These are phyloP conservation scores for Pyrenophora graminea DNA, from an alignment of 2,329 filamentous ascomycete genomes.

Conservation along the genomic window DNA sequence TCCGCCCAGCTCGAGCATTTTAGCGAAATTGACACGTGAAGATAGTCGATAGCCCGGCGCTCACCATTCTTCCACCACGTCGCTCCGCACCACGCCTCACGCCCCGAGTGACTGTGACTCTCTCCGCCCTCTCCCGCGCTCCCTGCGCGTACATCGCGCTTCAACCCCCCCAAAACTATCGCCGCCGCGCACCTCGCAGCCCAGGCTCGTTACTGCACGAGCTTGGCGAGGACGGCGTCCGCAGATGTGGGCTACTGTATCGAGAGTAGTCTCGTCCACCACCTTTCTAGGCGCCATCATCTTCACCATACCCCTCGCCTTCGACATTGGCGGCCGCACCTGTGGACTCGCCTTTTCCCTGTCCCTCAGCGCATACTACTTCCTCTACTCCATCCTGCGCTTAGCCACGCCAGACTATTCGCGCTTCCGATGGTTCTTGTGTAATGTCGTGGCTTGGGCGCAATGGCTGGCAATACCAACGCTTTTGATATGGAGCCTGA, in stretches of 20 bases:
- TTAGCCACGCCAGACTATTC: slow-evolving; percentile 80
- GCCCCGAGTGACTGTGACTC: slow-evolving; percentile 24
- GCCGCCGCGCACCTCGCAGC: slow-evolving; percentile 30
- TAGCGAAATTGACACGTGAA: slow-evolving; percentile 40
- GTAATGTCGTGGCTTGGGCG: slow-evolving; percentile 70
- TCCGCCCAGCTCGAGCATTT: slow-evolving; percentile 11
- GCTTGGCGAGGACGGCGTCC: slow-evolving; percentile 52
- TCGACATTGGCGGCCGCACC: slow-evolving; percentile 94
- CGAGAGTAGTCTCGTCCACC: slow-evolving; percentile 77
- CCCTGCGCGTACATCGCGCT: slow-evolving; percentile 39
- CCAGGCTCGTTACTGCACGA: slow-evolving; percentile 52
- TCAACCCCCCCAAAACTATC: slow-evolving; percentile 8
- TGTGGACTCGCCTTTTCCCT: slow-evolving; percentile 94
- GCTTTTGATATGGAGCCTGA: slow-evolving; percentile 91
- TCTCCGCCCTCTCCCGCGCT: neutral
- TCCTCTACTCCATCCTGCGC: slow-evolving; percentile 80
- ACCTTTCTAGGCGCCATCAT: slow-evolving; percentile 90
- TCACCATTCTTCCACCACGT: slow-evolving; percentile 21
- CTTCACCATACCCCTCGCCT: slow-evolving; percentile 93
- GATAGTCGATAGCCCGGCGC: slow-evolving; percentile 24
- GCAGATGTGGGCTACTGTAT: slow-evolving; percentile 74
- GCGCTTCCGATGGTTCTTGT: slow-evolving; percentile 71
- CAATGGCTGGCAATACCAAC: slow-evolving; percentile 88
- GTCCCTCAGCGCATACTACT: slow-evolving; percentile 86
- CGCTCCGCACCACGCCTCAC: slow-evolving; percentile 12